Evolutionary conservation across 1,284 basidiomycete genomes (phyloP), one percentile per base, ranked within the genome.

Genomic region (Leccinum griseonigrum): DNA sequence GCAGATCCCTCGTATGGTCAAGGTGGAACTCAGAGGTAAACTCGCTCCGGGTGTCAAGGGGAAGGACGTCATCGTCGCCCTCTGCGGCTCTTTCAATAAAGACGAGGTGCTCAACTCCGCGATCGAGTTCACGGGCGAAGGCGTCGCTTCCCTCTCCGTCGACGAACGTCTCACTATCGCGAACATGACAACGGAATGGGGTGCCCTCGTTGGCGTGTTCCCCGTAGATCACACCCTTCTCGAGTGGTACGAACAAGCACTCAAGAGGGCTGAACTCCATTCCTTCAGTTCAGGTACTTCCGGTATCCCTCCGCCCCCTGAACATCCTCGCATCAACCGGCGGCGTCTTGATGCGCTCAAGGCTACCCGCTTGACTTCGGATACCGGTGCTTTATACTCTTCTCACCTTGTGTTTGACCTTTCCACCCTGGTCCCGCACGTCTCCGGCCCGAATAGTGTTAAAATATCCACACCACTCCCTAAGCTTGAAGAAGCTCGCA

Each of bases 151-250:
- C 36, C 81, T 99, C 51, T 79, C 86, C 0, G 84, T 99, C 52
- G 97, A 99, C 72, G 95, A 99, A 71, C 85, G 97, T 38, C 81
- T 99, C 58, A 97, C 97, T 0, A 98, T 99, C 66, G 83, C 95
- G 36, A 97, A 97, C 76, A 99, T 99, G 97, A 98, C 97, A 3
- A 99, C 97, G 16, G 97, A 99, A 75, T 99, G 97, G 97, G 97
- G 97, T 57, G 97, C 97, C 1, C 85, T 99, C 1, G 95, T 88
- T 7, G 97, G 97, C 50, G 88, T 98, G 13, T 99, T 99, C 81
- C 96, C 97, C 0, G 90, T 95, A 9, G 97, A 99, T 74, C 83
- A 88, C 38, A 86, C 85, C 14, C 84, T 95, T 6, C 74, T 96
- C 43, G 75, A 87, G 28, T 99, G 96, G 96, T 99, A 99, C 76